Conservation (phyloP, 176 grass and related monocot genomes). For the Oryza glaberrima region DNA sequence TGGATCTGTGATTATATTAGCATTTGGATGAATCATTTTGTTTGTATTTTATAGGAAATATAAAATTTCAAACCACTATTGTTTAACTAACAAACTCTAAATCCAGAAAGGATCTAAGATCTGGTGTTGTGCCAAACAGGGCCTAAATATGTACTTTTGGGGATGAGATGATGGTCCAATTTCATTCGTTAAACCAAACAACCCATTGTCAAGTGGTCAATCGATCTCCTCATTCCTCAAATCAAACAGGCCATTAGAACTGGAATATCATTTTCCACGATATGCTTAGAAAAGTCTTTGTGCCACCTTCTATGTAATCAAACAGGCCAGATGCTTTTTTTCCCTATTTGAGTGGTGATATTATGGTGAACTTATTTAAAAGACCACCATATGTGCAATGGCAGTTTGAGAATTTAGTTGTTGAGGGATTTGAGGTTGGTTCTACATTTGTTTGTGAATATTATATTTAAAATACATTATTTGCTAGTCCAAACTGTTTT, state of each 20-base stretch:
- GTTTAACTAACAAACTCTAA: no score
- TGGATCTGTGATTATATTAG: no score
- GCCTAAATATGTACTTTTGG: neutral
- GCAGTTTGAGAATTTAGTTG: conserved; percentile 4
- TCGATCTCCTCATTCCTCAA: neutral
- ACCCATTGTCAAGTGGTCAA: neutral
- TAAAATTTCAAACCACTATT: no score
- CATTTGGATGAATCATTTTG: no score
- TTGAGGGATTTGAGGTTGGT: neutral
- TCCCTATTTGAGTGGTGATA: neutral
- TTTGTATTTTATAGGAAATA: no score
- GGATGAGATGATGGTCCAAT: neutral
- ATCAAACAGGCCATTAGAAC: conserved; percentile 2
- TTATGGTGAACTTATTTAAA: neutral
- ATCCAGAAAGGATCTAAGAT: no score
- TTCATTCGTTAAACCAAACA: neutral
- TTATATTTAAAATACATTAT: neutral
- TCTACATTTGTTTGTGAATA: neutral
- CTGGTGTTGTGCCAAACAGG: no score
- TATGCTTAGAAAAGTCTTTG: neutral
- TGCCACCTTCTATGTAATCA: neutral
- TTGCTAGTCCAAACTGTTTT: neutral
- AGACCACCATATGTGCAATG: neutral
- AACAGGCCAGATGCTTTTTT: neutral
- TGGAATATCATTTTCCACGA: neutral